Conservation (phyloP, 331 rosid species). For the Acacia concinna region DNA sequence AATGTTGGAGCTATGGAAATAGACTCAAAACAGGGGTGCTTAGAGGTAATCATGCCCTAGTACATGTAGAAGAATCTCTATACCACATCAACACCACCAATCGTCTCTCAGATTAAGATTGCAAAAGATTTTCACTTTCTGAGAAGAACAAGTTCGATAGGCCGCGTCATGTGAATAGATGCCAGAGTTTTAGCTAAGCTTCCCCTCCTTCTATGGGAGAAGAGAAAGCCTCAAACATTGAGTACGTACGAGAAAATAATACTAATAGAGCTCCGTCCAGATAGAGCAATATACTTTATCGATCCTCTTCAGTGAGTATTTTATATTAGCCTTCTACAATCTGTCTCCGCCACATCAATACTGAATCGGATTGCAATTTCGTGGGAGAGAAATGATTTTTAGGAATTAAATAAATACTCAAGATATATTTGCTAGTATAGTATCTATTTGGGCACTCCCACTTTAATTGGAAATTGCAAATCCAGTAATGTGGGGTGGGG, state of each 20-base stretch:
- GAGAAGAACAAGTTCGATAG: conserved; percentile 23
- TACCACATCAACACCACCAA: conserved; percentile 42
- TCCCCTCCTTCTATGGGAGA: conserved; percentile 14
- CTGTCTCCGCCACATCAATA: neutral
- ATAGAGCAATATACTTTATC: conserved; percentile 30
- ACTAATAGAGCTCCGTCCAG: conserved; percentile 4
- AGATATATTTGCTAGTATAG: neutral
- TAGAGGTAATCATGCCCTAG: conserved; percentile 83
- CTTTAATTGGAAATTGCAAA: neutral
- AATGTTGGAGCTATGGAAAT: conserved; percentile 64
- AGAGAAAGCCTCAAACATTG: conserved; percentile 15
- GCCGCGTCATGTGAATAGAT: conserved; percentile 29
- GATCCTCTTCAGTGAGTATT: conserved; percentile 20
- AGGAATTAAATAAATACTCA: neutral
- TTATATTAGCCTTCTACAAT: conserved; percentile 17
- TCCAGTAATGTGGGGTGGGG: neutral
- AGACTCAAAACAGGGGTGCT: conserved; percentile 44
- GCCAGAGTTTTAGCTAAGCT: conserved; percentile 4
- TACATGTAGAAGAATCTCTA: conserved; percentile 35
- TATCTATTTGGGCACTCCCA: neutral
- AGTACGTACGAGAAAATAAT: neutral
- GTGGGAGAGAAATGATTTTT: neutral
- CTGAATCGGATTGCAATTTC: neutral
- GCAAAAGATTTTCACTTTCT: conserved; percentile 29
- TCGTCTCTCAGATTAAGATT: conserved; percentile 46